Evolutionary conservation across 2,329 filamentous ascomycete species (phyloP).

Genomic region (Fusarium oxysporum): DNA sequence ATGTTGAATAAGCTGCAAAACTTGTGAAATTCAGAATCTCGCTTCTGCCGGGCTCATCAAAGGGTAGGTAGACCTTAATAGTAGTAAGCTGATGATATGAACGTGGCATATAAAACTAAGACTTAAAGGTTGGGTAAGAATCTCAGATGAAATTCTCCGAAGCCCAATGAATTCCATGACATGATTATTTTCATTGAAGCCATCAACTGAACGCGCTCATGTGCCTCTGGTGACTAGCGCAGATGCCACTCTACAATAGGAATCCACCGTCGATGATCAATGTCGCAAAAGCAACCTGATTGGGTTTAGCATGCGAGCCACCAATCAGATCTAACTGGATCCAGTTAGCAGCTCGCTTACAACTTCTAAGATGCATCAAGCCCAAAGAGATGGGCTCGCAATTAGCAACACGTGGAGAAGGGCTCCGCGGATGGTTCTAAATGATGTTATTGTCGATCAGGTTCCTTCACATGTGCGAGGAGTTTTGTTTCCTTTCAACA

Average conservation of each 20-base stretch:
- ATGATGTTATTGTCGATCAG: background rate
- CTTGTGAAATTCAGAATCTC: background rate
- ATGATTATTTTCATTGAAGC: background rate
- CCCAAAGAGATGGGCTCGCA: background rate
- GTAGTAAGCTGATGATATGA: background rate
- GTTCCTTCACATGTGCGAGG: slow-evolving; percentile 1
- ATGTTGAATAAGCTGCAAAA: slow-evolving; percentile 9
- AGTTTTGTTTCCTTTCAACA: background rate
- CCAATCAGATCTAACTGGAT: background rate
- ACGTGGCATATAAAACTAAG: background rate
- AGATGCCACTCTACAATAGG: background rate
- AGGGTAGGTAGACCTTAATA: background rate
- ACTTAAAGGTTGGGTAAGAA: background rate
- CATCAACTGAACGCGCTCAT: background rate
- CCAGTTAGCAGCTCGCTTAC: background rate
- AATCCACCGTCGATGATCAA: slow-evolving; percentile 9
- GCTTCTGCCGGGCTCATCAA: background rate
- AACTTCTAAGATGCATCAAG: background rate
- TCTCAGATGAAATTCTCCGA: background rate
- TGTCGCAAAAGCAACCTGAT: slow-evolving; percentile 34
- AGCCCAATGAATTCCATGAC: background rate
- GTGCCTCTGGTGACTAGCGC: background rate
- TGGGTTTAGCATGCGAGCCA: slow-evolving; percentile 43
- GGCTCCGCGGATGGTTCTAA: background rate
- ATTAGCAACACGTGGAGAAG: background rate